A percentile compares a stretch with the other conserved stretches of the same genome.
phyloP scores from a whole-genome alignment of 75 land plant species.

The Larix kaempferi region DNA sequence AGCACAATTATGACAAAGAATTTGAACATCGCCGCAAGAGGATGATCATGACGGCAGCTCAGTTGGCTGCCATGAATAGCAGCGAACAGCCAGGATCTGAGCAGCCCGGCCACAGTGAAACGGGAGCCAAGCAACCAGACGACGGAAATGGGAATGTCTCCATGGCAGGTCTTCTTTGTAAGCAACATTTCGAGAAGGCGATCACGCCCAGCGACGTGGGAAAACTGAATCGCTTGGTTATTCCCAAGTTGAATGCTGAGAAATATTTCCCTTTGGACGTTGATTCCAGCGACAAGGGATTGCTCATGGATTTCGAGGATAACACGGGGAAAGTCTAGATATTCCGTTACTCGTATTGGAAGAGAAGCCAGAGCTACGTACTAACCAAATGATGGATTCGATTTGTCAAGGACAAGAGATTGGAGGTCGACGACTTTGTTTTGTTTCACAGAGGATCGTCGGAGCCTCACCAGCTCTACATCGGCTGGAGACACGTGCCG shows the following conservation, averaged over 20 bases:
- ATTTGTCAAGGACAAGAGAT: slow-evolving; percentile 66
- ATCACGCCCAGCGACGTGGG: slow-evolving; percentile 28
- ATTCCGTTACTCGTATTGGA: slow-evolving; percentile 81
- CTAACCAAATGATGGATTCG: slow-evolving; percentile 75
- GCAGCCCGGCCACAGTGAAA: background rate
- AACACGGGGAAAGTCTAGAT: slow-evolving; percentile 38
- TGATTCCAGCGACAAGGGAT: slow-evolving; percentile 12
- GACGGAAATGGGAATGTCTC: background rate
- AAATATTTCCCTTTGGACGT: slow-evolving; percentile 10
- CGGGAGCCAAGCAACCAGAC: background rate
- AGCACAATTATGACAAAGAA: slow-evolving; percentile 47
- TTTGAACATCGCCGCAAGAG: slow-evolving; percentile 17
- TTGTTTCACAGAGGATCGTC: slow-evolving; percentile 30
- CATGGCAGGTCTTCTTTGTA: slow-evolving; percentile 1
- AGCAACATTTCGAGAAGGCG: slow-evolving; percentile 18
- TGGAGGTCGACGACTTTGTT: slow-evolving; percentile 52
- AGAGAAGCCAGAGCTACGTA: slow-evolving; percentile 76
- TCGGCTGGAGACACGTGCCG: slow-evolving; percentile 8
- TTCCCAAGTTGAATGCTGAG: slow-evolving; percentile 28
- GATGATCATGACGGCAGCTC: background rate
- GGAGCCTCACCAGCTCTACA: slow-evolving; percentile 19
- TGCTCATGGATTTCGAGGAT: slow-evolving; percentile 43
- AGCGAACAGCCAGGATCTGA: background rate
- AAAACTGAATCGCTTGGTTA: slow-evolving; percentile 18
- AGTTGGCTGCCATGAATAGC: too few relatives aligned